Base-by-base conservation (phyloP, 139 green algal genomes). In the Chlamydomonas schloesseri region DNA sequence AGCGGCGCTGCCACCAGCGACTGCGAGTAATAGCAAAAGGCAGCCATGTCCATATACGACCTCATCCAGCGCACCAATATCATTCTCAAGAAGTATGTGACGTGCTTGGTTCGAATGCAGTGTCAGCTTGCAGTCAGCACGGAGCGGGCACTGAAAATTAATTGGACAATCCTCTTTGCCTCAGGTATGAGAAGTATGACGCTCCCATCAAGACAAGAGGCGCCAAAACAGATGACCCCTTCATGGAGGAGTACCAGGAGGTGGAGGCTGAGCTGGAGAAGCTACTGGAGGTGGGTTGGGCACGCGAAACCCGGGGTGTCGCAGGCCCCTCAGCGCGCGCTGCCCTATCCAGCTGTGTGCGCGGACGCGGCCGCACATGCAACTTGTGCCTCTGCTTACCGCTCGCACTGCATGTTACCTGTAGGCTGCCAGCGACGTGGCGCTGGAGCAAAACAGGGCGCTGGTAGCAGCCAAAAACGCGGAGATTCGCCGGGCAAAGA, bases 181-280 rank as follows among this genome's bases (percentile, higher is more conserved):
- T 62, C 72, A 97, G 95, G 77, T 97, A 97, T 88, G 95, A 96
- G 46, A 95, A 96, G 64, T 97, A 96, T 86, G 89, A 94, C 53
- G 77, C 60, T 11, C 68, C 76, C 18, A 78, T 81, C 53, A 91
- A 93, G 65, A 84, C 72, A 1, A 82, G 83, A 28, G 57, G 84
- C 21, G 71, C 80, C 14, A 96, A 93, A 74, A 88, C 89, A 20
- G 88, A 92, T 26, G 95, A 97, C 60, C 87, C 92, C 0, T 98
- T 97, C 74, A 83, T 81, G 64, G 94, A 97, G 18, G 91, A 94
- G 71, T 94, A 94, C 36, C 80, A 91, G 21, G 77, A 92, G 28
- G 71, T 97, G 37, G 70, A 94, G 21, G 87, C 93, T 18, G 88
- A 91, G 68, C 77, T 97, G 5, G 93, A 96, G 34, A 93, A 94